phyloP scores from a whole-genome alignment of 495 filamentous ascomycete genomes.

The Acidiella bohemica region DNA sequence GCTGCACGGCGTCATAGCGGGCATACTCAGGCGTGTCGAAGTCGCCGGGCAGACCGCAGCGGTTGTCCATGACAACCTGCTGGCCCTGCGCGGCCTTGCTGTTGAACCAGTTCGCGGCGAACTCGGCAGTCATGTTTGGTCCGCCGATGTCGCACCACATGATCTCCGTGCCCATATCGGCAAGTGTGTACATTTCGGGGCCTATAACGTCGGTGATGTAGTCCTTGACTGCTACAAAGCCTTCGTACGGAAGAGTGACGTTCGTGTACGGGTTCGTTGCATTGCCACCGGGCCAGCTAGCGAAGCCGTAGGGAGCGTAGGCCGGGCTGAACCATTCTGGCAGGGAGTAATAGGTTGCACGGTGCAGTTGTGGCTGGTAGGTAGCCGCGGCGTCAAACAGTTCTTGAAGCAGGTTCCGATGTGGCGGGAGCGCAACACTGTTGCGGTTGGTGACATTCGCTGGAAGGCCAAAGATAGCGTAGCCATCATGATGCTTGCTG shows the following conservation, averaged over 20 bases:
- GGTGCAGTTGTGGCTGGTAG: conserved; percentile 37
- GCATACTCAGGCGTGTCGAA: conserved; percentile 35
- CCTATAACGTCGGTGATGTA: conserved; percentile 38
- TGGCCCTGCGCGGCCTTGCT: conserved; percentile 25
- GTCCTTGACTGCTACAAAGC: conserved; percentile 33
- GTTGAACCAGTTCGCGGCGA: conserved; percentile 39
- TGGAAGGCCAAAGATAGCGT: conserved; percentile 40
- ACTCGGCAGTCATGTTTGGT: conserved; percentile 35
- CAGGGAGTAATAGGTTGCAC: conserved; percentile 40
- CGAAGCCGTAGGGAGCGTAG: conserved; percentile 36
- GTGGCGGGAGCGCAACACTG: conserved; percentile 34
- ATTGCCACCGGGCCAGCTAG: conserved; percentile 27
- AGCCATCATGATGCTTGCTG: conserved; percentile 41
- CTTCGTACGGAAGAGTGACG: conserved; percentile 35
- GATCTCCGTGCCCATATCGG: conserved; percentile 38
- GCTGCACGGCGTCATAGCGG: conserved; percentile 34
- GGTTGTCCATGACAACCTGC: conserved; percentile 39
- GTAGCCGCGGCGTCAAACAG: conserved; percentile 37
- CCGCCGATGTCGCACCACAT: conserved; percentile 45
- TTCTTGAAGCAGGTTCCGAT: conserved; percentile 35
- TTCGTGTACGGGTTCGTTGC: conserved; percentile 41
- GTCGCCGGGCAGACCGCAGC: conserved; percentile 37
- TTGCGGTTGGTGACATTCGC: conserved; percentile 32
- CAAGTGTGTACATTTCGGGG: conserved; percentile 40
- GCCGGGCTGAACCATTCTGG: conserved; percentile 46